Base-by-base conservation (phyloP, 257 asterid genomes). In the Nicotiana tabacum region DNA sequence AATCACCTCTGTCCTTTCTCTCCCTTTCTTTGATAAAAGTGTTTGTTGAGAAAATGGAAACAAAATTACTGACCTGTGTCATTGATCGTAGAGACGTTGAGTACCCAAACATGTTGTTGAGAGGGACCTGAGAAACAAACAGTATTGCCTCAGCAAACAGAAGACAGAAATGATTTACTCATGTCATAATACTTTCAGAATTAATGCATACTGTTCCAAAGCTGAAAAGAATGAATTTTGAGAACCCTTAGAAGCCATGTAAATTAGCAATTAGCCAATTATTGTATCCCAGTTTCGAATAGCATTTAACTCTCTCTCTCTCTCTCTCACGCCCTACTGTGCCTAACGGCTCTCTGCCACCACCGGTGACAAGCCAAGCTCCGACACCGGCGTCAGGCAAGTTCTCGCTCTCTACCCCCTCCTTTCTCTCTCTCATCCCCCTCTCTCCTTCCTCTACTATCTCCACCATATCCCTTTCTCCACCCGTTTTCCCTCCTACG, bases 101-200 rank as follows among this genome's bases (percentile, higher is more conserved):
- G 84, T 96, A 96, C 72, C 98, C 99, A 85, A 96, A 96, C 98
- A 94, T 96, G 87, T 93, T 93, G 92, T 96, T 96, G 82, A 96
- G 98, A 81, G 99, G 99, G 46, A 96, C 98, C 99, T 96, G 96
- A 64, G 58, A 80, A 62, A 60, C 12, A 8, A 24, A 61, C 8
- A 62, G 58, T 6, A 66, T 60, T 2, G 17, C 56, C 35, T 58
- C 58, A 61, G 82, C 39, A n/a, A 58, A 46, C 74, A 37, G 74
- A 61, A 37, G 68, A 29, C 35, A 46, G 61, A 24, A 79, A 29
- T 21, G 27, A 79, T 51, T 35, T 79, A 6, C 62, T 48, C 8
- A 48, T 48, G 80, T 51, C 33, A 74, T 27, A 48, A 27, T 27
- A 74, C 64, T 51, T 76, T 29, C 64, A 51, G 43, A 55, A 76